Percentiles rank a stretch among this genome's conserved stretches.
Conservation (phyloP, 2,329 filamentous ascomycete genomes). For the Monosporascus sp. region DNA sequence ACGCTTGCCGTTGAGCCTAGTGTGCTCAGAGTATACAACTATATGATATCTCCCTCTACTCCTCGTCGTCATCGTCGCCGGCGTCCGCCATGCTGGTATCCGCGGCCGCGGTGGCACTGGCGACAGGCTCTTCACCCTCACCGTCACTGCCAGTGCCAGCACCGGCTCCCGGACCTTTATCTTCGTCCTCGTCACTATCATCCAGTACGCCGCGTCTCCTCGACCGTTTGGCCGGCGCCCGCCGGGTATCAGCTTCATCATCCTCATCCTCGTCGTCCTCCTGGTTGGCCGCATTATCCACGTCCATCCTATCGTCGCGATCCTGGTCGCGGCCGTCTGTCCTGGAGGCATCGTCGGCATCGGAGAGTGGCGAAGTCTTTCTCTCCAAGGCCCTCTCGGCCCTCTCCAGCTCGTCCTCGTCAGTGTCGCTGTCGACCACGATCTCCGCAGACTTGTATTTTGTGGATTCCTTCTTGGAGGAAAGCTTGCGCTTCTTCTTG, state of each 20-base stretch:
- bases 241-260: conserved; percentile 34
- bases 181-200: conserved; percentile 51
- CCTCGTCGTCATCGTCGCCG: conserved; percentile 29
- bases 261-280: conserved; percentile 50
- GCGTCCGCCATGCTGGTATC: conserved; percentile 31
- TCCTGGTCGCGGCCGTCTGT: conserved; percentile 19
- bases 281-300: conserved; percentile 38
- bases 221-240: conserved; percentile 39
- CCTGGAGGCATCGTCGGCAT: conserved; percentile 26
- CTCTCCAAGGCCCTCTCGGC: conserved; percentile 37
- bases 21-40: too few relatives aligned
- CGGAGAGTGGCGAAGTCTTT: conserved; percentile 20
- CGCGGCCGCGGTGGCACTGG: conserved; percentile 15
- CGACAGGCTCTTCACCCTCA: conserved; percentile 14
- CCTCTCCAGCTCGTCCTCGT: conserved; percentile 42
- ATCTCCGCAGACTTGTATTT: conserved; percentile 88
- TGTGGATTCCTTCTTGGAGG: conserved; percentile 41
- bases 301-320: conserved; percentile 46
- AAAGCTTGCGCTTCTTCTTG: conserved; percentile 58
- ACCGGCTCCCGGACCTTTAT: conserved; percentile 19
- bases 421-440: conserved; percentile 70
- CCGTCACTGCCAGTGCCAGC: conserved; percentile 10
- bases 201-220: conserved; percentile 47
- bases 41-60: conserved; percentile 6
- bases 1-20: too few relatives aligned